Base-by-base conservation (phyloP, 345 rosid species). In the Corymbia maculata region DNA sequence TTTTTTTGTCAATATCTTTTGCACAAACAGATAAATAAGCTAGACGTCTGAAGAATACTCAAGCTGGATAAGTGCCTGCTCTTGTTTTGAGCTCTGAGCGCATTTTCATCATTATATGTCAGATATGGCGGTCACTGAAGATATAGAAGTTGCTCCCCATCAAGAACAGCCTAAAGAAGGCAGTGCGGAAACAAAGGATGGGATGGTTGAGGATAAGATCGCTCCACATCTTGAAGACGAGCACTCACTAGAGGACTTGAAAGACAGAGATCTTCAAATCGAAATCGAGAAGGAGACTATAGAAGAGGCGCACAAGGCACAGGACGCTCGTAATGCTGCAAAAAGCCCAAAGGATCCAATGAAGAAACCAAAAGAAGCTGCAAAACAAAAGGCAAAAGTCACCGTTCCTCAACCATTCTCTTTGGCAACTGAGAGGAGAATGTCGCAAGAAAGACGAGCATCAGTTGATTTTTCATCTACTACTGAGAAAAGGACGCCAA, bases 381-480 rank as follows among this genome's bases (percentile, higher is more conserved):
- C 91, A 32, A 91, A 87, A 49, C 88, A 26, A 30, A 91, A 86
- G 84, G 17, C 88, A 36, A 92, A 90, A 75, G 68, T 86, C n/a
- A 92, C 92, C 2, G 88, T 90, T 53, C 93, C 94, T 79, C 91
- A 88, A 22, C 94, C 93, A 47, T 91, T 93, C 86, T 89, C 89
- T 44, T 86, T 91, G 86, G 91, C 90, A 10, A 91, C 92, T 64
- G 94, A 90, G 49, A 91, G 89, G 79, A 89, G 94, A 90, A 90
- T 90, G 89, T 88, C 89, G 4, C 88, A 79, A 80, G 92, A 88
- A 75, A 90, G 89, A 24, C 88, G 57, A 45, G 89, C 47, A 32
- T 90, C 89, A 1, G 55, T 28, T 52, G 90, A 87, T 89, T 82
- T 88, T 21, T 55, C 91, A 86, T 52, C 93, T 32, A 45, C 52